A percentile compares a stretch with the other conserved stretches of the same genome.
Evolutionary conservation across 192 early-diverging fungal genomes (phyloP).

Genomic region (Chytriomyces confervae): DNA sequence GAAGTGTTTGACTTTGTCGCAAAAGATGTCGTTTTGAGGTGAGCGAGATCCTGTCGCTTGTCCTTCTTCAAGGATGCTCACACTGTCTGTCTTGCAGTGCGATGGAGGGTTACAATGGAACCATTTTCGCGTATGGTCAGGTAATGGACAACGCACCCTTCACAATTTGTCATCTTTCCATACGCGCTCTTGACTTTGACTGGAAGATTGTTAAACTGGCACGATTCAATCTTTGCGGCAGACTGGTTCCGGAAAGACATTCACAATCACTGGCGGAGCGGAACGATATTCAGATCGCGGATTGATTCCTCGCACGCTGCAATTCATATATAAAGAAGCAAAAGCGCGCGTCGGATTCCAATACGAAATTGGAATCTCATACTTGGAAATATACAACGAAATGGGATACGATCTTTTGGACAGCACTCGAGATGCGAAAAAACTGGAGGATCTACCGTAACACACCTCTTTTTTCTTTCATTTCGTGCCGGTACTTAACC

Average conservation of each 20-base stretch:
- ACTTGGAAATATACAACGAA: conserved; percentile 72
- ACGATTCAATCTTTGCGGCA: conserved; percentile 12
- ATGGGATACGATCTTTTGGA: conserved; percentile 66
- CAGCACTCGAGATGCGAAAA: conserved; percentile 61
- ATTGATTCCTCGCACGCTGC: conserved; percentile 64
- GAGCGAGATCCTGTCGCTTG: not conserved
- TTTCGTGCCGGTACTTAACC: not conserved
- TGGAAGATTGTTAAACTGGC: not conserved
- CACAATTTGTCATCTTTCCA: not conserved
- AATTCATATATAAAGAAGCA: conserved; percentile 62
- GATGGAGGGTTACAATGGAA: conserved; percentile 69
- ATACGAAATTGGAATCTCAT: conserved; percentile 60
- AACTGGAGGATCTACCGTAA: conserved; percentile 68
- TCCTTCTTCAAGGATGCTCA: conserved; percentile 24
- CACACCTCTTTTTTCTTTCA: conserved; percentile 6
- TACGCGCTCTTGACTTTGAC: too few species aligned
- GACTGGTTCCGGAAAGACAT: conserved; percentile 73
- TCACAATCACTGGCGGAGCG: conserved; percentile 70
- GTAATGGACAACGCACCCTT: conserved; percentile 21
- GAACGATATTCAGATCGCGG: conserved; percentile 66
- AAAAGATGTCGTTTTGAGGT: conserved; percentile 64
- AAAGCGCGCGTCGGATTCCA: conserved; percentile 40
- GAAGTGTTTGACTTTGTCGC: conserved; percentile 70
- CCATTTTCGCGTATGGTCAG: conserved; percentile 69
- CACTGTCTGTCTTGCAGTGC: conserved; percentile 42